Conservation (phyloP, 768 basidiomycete genomes). For the Tylopilus balloui region DNA sequence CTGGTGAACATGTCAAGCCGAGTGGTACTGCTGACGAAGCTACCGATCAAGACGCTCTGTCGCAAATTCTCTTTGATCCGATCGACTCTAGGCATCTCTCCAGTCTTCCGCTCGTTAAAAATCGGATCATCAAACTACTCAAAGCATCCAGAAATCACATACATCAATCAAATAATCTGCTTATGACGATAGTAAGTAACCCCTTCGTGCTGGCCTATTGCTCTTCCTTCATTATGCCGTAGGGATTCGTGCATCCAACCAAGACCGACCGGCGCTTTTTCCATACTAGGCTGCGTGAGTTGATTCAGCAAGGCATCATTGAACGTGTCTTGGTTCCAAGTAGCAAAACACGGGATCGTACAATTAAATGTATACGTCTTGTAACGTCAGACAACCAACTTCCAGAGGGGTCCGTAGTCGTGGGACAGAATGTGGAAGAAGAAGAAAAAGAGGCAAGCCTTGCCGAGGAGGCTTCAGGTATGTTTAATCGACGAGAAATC, state of each 20-base stretch:
- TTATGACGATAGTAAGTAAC: conserved; percentile 65
- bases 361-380: conserved; percentile 65
- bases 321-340: conserved; percentile 72
- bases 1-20: conserved; percentile 10
- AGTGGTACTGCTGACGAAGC: conserved; percentile 19
- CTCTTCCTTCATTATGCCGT: conserved; percentile 2
- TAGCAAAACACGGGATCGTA: conserved; percentile 42
- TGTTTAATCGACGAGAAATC: conserved; percentile 7
- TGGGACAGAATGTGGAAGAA: conserved; percentile 36
- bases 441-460: conserved; percentile 34
- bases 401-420: conserved; percentile 35
- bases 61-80: conserved; percentile 54
- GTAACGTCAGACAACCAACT: conserved; percentile 39
- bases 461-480: conserved; percentile 33
- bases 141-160: conserved; percentile 65
- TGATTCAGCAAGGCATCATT: conserved; percentile 67
- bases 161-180: conserved; percentile 70
- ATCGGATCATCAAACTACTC: conserved; percentile 67
- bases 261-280: conserved; percentile 83
- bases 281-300: conserved; percentile 64
- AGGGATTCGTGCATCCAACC: conserved; percentile 75
- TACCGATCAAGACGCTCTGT: conserved; percentile 16
- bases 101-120: conserved; percentile 66
- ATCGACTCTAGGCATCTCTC: conserved; percentile 77
- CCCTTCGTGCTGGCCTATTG: neutral